phyloP scores from a whole-genome alignment of 768 basidiomycete genomes.

The Lactarius psammicola region DNA sequence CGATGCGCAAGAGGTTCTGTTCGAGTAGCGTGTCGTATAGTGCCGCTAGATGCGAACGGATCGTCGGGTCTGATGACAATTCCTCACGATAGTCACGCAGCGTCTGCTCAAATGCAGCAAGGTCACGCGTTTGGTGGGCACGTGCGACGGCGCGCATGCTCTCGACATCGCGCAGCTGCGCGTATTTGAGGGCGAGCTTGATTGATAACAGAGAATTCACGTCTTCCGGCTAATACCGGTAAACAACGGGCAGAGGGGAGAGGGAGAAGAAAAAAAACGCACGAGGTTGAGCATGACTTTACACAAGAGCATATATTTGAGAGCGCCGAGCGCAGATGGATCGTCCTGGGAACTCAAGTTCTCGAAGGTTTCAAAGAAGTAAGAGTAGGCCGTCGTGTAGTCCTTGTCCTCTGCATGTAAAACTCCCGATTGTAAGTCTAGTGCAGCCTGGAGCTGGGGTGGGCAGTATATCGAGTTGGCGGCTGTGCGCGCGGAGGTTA shows the following conservation, averaged over 20 bases:
- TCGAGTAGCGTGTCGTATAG: conserved; percentile 95
- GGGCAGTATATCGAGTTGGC: conserved; percentile 96
- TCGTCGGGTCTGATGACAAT: conserved; percentile 92
- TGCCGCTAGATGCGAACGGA: conserved; percentile 89
- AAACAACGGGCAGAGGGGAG: not conserved
- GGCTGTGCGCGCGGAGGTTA: conserved; percentile 89
- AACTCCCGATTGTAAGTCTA: conserved; percentile 73
- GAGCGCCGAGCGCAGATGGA: conserved; percentile 65
- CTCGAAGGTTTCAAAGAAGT: conserved; percentile 97
- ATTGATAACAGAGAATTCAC: conserved; percentile 81
- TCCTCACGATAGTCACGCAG: conserved; percentile 86
- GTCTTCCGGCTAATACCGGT: conserved; percentile 74
- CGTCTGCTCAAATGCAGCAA: conserved; percentile 86
- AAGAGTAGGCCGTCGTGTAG: conserved; percentile 94
- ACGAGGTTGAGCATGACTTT: conserved; percentile 98
- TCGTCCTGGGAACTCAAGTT: conserved; percentile 74
- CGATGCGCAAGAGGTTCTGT: conserved; percentile 91
- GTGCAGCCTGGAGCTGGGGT: conserved; percentile 57
- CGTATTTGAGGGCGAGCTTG: conserved; percentile 87
- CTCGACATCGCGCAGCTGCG: conserved; percentile 84
- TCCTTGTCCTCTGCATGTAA: conserved; percentile 97
- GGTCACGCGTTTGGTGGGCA: conserved; percentile 88
- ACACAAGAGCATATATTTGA: conserved; percentile 98
- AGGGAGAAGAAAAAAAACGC: conserved; percentile 33
- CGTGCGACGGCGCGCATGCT: conserved; percentile 94